Base-by-base conservation (phyloP, 208 protist genomes). In the Trypanosoma rangeli region DNA sequence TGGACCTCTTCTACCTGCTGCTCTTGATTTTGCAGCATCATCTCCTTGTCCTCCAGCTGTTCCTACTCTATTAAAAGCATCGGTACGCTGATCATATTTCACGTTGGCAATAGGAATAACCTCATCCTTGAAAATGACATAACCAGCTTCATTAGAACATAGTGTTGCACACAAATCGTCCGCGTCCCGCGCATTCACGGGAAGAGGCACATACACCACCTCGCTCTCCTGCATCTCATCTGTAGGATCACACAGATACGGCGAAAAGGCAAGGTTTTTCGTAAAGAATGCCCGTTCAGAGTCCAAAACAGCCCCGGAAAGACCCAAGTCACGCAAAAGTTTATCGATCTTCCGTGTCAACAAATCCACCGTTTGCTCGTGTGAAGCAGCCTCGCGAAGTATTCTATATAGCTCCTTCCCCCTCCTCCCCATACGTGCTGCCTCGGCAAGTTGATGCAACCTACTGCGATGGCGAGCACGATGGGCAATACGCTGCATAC, bases 101-200 rank as follows among this genome's bases (percentile, higher is more conserved):
- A 71, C 60, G 1, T 35, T 52, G 16, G 68, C 71, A 49, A 85
- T 78, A 9, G 80, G 80, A 49, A 85, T 70, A 37, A 72, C 49
- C 52, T 85, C 75, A 28, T 70, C 68, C 24, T 81, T 60, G 64
- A 85, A 81, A 5, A 76, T 35, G 44, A 85, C 57, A 61, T 85
- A 74, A 16, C 75, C 74, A 37, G 57, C 13, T 33, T 62, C 42
- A 42, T 58, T 58, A 26, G 57, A 57, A 10, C 39, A 44, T 28
- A 77, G 50, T 35, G 72, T 66, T 22, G 63, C 49, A 49, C 58
- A 68, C 13, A 77, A 49, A 33, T 58, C 49, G 2, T 22, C 55
- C 9, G 72, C 72, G 33, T 66, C 50, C n/a, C 58, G 37, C 18
- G 39, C 33, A 33, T 39, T 26, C 49, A 77, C 65, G 37, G 72